Evolutionary conservation across 768 basidiomycete genomes (phyloP).

Genomic region (Leccinum aurantiacum): DNA sequence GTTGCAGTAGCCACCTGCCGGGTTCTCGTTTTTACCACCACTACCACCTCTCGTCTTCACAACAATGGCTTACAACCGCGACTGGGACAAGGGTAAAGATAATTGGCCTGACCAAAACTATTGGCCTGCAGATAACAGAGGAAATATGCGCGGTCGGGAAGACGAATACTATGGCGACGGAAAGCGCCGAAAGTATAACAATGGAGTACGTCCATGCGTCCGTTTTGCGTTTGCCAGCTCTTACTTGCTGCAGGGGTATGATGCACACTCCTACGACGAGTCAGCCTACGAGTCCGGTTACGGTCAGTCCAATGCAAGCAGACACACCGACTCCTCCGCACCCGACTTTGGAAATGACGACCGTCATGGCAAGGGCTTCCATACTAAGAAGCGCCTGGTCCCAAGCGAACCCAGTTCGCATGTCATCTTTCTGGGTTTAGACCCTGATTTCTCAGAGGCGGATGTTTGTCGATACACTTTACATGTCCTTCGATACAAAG

Average conservation of each 20-base stretch:
- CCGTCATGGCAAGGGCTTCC: conserved; percentile 41
- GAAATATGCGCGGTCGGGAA: conserved; percentile 56
- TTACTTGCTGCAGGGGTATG: conserved; percentile 46
- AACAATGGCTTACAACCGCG: conserved; percentile 73
- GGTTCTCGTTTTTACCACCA: conserved; percentile 24
- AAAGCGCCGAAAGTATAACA: conserved; percentile 78
- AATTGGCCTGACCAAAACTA: conserved; percentile 47
- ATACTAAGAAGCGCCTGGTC: conserved; percentile 70
- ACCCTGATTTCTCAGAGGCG: conserved; percentile 88
- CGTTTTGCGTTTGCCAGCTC: conserved; percentile 3
- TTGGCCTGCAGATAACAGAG: conserved; percentile 40
- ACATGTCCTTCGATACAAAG: conserved; percentile 37
- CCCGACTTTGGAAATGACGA: conserved; percentile 56
- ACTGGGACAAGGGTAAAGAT: conserved; percentile 85
- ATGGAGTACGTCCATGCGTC: conserved; percentile 49
- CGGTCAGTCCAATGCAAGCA: conserved; percentile 29
- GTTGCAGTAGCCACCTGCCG: not conserved
- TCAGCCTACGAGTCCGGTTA: conserved; percentile 37
- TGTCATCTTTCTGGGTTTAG: conserved; percentile 93
- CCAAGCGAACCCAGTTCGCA: conserved; percentile 88
- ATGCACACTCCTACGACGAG: conserved; percentile 52
- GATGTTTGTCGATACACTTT: conserved; percentile 65
- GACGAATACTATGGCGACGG: conserved; percentile 69
- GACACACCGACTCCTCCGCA: conserved; percentile 30
- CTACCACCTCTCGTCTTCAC: conserved; percentile 17